phyloP scores from a whole-genome alignment of 352 stramenopile species.

The Phytophthora kernoviae region DNA sequence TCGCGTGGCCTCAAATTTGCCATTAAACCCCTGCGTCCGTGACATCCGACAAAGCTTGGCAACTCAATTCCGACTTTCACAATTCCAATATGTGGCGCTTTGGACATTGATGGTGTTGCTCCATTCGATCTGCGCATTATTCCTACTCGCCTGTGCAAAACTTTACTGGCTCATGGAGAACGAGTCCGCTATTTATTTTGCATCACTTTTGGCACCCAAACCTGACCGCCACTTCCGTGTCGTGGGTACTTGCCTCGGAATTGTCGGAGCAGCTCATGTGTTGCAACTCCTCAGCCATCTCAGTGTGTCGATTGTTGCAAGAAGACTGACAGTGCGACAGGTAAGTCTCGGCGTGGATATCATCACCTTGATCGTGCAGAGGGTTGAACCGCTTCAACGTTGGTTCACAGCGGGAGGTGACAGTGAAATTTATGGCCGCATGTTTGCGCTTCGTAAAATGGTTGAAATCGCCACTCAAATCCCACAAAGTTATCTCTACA shows the following conservation, averaged over 20 bases:
- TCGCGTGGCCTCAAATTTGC: background rate
- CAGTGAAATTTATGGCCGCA: conserved; percentile 37
- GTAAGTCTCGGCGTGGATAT: background rate
- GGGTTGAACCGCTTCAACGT: background rate
- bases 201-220: conserved; percentile 24
- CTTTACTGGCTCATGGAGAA: conserved; percentile 41
- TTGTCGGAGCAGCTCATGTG: conserved; percentile 15
- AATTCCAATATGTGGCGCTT: conserved; percentile 11
- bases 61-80: background rate
- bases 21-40: conserved; percentile 3
- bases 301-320: conserved; percentile 7
- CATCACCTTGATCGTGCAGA: conserved; percentile 2
- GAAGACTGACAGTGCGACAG: conserved; percentile 4
- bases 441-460: conserved; percentile 39
- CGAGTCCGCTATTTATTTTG: conserved; percentile 45
- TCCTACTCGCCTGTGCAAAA: conserved; percentile 19
- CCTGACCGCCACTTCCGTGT: conserved; percentile 21
- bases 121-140: conserved; percentile 23
- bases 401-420: conserved; percentile 6
- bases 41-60: conserved; percentile 2
- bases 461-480: conserved; percentile 51
- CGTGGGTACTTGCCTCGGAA: conserved; percentile 17
- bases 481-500: conserved; percentile 48
- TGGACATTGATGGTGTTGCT: conserved; percentile 19
- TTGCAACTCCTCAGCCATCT: conserved; percentile 14